Evolutionary conservation across 2,329 filamentous ascomycete species (phyloP).

Genomic region (Uncinocarpus reesii): DNA sequence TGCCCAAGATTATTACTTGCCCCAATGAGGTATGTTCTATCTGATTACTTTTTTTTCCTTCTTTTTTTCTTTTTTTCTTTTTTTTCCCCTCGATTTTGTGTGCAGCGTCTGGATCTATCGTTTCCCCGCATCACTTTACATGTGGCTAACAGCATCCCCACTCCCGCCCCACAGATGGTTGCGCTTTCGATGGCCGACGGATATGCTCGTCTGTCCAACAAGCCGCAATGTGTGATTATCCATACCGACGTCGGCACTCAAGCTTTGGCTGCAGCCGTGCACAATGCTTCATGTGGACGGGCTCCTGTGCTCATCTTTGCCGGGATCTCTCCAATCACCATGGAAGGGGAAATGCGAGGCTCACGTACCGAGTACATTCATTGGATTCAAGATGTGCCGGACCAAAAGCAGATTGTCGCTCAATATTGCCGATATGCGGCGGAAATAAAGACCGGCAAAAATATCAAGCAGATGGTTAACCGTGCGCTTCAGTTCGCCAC

Average conservation of each 20-base stretch:
- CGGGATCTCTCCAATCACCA: constrained; percentile 64
- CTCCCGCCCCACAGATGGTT: constrained; percentile 52
- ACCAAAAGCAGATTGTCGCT: constrained; percentile 67
- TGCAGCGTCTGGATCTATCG: too few species aligned
- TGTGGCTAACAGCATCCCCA: constrained; percentile 14
- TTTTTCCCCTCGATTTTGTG: too few species aligned
- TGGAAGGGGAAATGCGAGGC: constrained; percentile 66
- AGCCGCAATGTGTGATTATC: constrained; percentile 66
- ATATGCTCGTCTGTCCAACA: constrained; percentile 60
- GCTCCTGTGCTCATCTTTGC: constrained; percentile 69
- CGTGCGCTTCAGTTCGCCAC: constrained; percentile 72
- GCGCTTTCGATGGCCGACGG: constrained; percentile 77
- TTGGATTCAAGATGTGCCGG: constrained; percentile 75
- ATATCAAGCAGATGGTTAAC: constrained; percentile 83
- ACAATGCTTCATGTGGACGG: constrained; percentile 66
- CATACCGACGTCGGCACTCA: constrained; percentile 78
- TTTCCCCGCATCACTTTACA: constrained; percentile 9
- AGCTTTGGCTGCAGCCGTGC: constrained; percentile 64
- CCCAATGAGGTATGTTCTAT: constrained; percentile 56
- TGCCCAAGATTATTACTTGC: constrained; percentile 66
- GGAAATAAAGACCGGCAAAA: constrained; percentile 74
- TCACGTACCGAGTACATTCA: constrained; percentile 76
- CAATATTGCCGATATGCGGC: constrained; percentile 79
- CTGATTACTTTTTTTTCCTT: neutral
- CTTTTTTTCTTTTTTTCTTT: neutral